Conservation (phyloP, 768 basidiomycete species). For the Tricholoma hemisulphureum region DNA sequence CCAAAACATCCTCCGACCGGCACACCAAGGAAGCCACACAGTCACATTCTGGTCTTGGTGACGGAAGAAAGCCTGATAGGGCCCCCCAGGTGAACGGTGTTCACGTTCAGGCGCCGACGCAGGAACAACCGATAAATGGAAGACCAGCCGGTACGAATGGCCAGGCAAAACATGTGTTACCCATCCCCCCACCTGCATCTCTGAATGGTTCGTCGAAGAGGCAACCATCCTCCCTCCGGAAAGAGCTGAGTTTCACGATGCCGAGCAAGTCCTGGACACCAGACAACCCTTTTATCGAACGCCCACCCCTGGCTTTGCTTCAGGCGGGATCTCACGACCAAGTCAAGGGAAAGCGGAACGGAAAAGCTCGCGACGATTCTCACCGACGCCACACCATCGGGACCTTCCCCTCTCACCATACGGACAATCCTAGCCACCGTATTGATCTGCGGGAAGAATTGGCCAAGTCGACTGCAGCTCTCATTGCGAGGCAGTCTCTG, state of each 20-base stretch:
- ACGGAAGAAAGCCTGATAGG: not conserved
- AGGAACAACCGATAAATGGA: not conserved
- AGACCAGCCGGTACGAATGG: not conserved
- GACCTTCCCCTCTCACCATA: not conserved
- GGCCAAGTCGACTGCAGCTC: conserved; percentile 3
- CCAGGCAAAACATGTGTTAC: not conserved
- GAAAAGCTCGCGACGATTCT: not conserved
- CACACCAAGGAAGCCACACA: not conserved
- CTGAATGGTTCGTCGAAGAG: not conserved
- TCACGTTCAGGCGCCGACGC: not conserved
- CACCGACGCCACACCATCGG: conserved; percentile 12
- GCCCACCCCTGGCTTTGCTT: not conserved
- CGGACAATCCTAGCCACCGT: not conserved
- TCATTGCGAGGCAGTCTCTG: not conserved
- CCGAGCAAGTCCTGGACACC: conserved; percentile 16
- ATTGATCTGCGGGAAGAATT: conserved; percentile 17
- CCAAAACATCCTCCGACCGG: not conserved
- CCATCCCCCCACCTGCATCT: not conserved
- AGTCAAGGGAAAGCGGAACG: not conserved
- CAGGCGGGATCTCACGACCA: not conserved
- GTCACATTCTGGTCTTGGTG: not conserved
- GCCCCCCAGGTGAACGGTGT: not conserved
- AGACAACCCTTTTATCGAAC: conserved; percentile 5
- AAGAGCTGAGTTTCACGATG: not conserved
- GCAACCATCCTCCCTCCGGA: not conserved